These are phyloP conservation scores for Erysimum pusillum DNA, from an alignment of 441 rosid species.

Conservation along the genomic window DNA sequence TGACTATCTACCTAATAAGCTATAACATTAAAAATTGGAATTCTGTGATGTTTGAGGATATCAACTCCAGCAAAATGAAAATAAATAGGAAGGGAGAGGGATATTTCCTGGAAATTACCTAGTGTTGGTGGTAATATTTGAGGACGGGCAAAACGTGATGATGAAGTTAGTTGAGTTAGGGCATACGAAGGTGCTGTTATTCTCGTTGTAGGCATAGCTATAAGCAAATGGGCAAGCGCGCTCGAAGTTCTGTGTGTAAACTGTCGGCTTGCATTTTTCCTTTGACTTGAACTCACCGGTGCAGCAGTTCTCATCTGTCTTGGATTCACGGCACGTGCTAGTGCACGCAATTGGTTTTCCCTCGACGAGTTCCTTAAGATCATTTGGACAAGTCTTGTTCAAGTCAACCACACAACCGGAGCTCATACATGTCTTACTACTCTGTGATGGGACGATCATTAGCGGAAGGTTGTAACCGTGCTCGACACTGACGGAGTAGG, in stretches of 20 bases:
- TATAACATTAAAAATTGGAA: no score
- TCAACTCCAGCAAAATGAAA: neutral
- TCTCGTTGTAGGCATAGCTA: neutral
- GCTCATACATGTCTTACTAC: slow-evolving; percentile 23
- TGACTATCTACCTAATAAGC: no score
- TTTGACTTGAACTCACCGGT: neutral
- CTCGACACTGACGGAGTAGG: slow-evolving; percentile 45
- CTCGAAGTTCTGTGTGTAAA: neutral
- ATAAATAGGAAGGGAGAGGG: neutral
- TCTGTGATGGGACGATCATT: slow-evolving; percentile 28
- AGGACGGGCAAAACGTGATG: neutral
- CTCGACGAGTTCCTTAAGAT: slow-evolving; percentile 18
- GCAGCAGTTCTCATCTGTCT: neutral
- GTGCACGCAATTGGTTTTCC: neutral
- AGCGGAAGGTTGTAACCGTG: slow-evolving; percentile 53
- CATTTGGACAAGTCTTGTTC: slow-evolving; percentile 49
- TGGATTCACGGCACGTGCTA: neutral
- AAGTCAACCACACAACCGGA: slow-evolving; percentile 40
- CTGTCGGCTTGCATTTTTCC: neutral
- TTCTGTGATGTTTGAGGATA: no score
- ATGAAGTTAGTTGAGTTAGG: neutral
- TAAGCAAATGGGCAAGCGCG: neutral
- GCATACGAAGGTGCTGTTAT: neutral
- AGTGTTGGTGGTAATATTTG: neutral
- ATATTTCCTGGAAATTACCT: neutral